A percentile compares a stretch with the other conserved stretches of the same genome.
phyloP scores from a whole-genome alignment of 2,329 filamentous ascomycete genomes.

The Scedosporium aurantiacum region DNA sequence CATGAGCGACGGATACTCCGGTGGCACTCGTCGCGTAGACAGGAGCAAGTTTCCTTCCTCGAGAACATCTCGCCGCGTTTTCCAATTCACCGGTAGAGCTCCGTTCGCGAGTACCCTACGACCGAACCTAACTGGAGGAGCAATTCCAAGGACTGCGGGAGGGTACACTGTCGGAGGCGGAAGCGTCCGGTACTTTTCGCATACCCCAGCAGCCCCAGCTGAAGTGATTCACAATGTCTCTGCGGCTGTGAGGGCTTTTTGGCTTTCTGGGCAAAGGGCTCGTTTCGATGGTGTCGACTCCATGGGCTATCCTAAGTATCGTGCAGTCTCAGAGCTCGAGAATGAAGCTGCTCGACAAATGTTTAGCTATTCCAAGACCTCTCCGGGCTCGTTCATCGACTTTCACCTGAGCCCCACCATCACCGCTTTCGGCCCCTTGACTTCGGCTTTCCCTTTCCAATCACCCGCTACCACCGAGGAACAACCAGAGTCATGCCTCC shows the following conservation, averaged over 20 bases:
- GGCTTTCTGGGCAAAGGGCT: conserved; percentile 79
- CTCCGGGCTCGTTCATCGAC: conserved; percentile 73
- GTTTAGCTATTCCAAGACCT: conserved; percentile 40
- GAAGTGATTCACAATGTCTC: conserved; percentile 95
- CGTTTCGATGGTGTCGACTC: conserved; percentile 70
- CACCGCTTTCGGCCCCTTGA: conserved; percentile 70
- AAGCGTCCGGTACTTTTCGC: conserved; percentile 73
- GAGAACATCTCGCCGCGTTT: conserved; percentile 37
- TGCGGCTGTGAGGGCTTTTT: conserved; percentile 81
- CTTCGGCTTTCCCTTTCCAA: conserved; percentile 35
- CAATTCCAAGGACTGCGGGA: conserved; percentile 72
- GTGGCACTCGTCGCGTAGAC: conserved; percentile 25
- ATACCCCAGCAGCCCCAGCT: conserved; percentile 71
- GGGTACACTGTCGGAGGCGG: conserved; percentile 65
- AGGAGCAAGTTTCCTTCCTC: conserved; percentile 37
- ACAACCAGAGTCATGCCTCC: conserved; percentile 21
- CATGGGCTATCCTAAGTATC: conserved; percentile 69
- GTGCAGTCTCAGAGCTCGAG: conserved; percentile 62
- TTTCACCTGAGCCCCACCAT: conserved; percentile 83
- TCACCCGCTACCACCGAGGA: conserved; percentile 4
- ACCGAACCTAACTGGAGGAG: conserved; percentile 83
- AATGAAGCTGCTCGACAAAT: conserved; percentile 62
- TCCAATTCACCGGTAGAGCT: conserved; percentile 58
- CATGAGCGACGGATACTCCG: conserved; percentile 29
- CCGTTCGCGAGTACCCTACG: conserved; percentile 84